Conservation (phyloP, 441 rosid genomes). For the Adansonia grandidieri region DNA sequence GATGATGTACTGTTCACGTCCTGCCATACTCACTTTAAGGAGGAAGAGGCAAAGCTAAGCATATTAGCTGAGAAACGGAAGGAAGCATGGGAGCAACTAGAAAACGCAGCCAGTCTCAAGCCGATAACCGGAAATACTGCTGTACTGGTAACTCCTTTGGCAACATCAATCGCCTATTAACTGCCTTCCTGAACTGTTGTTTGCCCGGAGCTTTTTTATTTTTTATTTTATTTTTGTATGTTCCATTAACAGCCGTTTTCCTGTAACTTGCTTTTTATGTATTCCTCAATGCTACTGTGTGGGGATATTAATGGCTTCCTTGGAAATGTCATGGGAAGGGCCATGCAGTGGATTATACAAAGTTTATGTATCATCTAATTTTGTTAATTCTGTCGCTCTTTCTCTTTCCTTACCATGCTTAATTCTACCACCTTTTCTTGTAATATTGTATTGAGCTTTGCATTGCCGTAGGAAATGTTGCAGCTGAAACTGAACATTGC, state of each 20-base stretch:
- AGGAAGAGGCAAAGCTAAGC: slow-evolving; percentile 62
- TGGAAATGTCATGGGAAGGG: slow-evolving; percentile 32
- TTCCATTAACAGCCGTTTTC: slow-evolving; percentile 38
- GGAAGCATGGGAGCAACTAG: slow-evolving; percentile 69
- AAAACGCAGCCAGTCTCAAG: slow-evolving; percentile 66
- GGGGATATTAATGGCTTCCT: slow-evolving; percentile 33
- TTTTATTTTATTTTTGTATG: slow-evolving; percentile 25
- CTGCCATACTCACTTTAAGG: slow-evolving; percentile 64
- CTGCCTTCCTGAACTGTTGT: slow-evolving; percentile 9
- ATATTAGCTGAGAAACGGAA: slow-evolving; percentile 59
- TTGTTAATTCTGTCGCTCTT: neutral
- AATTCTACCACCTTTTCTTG: neutral
- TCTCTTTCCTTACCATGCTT: neutral
- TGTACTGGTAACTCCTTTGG: slow-evolving; percentile 68
- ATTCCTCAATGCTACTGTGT: slow-evolving; percentile 34
- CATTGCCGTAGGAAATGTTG: no score
- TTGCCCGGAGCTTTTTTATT: neutral
- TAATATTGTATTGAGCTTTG: neutral
- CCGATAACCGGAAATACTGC: slow-evolving; percentile 73
- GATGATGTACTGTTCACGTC: slow-evolving; percentile 70
- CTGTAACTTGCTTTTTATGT: slow-evolving; percentile 38
- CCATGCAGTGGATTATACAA: slow-evolving; percentile 39
- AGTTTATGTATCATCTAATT: slow-evolving; percentile 20
- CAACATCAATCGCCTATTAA: slow-evolving; percentile 71
- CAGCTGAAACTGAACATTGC: no score